Percentiles rank a stretch among this genome's conserved stretches.
Conservation (phyloP, 2,329 filamentous ascomycete species). For the Epichloe amarillans region DNA sequence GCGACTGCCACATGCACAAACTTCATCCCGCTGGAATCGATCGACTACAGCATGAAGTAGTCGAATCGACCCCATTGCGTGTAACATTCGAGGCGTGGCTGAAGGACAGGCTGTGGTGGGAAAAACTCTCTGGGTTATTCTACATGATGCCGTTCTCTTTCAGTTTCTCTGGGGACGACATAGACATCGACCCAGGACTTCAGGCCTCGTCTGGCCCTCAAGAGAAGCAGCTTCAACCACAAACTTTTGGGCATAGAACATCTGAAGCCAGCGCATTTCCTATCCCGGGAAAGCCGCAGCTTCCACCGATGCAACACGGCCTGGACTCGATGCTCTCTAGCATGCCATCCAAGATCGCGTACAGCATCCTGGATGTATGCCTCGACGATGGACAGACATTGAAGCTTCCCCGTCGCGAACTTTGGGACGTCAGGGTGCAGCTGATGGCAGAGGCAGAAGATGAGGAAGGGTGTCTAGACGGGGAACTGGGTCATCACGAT, state of each 20-base stretch:
- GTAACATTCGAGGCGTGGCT: background rate
- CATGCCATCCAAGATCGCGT: constrained; percentile 64
- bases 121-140: no score
- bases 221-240: background rate
- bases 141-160: constrained; percentile 41
- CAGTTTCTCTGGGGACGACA: constrained; percentile 50
- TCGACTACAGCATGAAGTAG: background rate
- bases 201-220: constrained; percentile 9
- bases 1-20: background rate
- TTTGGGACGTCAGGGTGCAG: constrained; percentile 72
- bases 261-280: constrained; percentile 39
- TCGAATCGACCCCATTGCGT: background rate
- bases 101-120: background rate
- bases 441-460: constrained; percentile 60
- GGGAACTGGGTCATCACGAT: constrained; percentile 53
- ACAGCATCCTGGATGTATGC: constrained; percentile 44
- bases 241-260: constrained; percentile 12
- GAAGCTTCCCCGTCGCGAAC: constrained; percentile 55
- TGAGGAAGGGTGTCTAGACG: constrained; percentile 19
- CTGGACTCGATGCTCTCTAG: constrained; percentile 36
- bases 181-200: constrained; percentile 28
- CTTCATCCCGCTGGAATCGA: background rate
- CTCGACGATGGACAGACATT: constrained; percentile 40
- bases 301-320: constrained; percentile 39
- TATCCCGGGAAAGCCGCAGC: constrained; percentile 45